phyloP scores from a whole-genome alignment of 257 asterid species.

The Solanum corneliomulleri region DNA sequence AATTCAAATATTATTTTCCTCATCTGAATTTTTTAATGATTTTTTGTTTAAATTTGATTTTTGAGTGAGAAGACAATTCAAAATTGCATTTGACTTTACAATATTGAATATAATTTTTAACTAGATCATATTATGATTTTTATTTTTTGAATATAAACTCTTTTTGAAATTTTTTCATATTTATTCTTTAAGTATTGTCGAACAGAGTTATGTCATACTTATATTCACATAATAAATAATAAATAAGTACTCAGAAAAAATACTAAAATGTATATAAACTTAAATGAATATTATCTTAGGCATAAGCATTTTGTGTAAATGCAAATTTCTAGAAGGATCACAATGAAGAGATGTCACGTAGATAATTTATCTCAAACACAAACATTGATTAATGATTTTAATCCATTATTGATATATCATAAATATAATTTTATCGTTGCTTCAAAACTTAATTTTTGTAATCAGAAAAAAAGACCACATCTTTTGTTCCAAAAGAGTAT shows the following conservation, averaged over 20 bases:
- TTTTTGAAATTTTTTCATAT: neutral
- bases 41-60: neutral
- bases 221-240: no score
- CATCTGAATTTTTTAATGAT: neutral
- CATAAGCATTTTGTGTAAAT: neutral
- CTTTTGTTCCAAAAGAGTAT: neutral
- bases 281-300: neutral
- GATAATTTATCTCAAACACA: neutral
- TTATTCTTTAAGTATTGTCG: rapidly evolving
- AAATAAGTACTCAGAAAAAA: no score
- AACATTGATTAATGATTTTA: no score
- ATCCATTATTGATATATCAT: no score
- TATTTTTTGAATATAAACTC: neutral
- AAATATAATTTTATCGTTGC: no score
- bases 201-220: neutral
- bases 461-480: neutral
- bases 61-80: neutral
- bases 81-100: neutral
- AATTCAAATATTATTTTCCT: neutral
- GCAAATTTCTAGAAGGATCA: neutral
- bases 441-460: no score
- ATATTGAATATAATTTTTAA: neutral
- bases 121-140: neutral
- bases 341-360: neutral
- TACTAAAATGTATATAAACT: no score